Base-by-base conservation (phyloP, 1,284 basidiomycete genomes). In the Rhodotorula mucilaginosa region DNA sequence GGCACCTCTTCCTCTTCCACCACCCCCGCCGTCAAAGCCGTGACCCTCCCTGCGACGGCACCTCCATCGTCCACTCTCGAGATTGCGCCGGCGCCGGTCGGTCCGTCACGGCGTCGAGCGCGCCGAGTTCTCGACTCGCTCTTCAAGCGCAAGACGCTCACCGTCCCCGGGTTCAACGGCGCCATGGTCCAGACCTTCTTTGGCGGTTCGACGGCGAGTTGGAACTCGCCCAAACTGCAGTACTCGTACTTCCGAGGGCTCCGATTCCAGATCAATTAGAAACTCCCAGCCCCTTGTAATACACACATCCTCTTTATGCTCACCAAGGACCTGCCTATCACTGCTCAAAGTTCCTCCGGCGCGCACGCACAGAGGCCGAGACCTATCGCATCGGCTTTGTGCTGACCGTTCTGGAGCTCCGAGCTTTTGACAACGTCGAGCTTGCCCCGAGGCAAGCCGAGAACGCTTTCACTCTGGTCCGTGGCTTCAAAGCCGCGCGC, bases 151-250 rank as follows among this genome's bases (percentile, higher is more conserved):
- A 69, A 71, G 23, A 64, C 64, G 51, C 57, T 65, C 46, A 58
- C 66, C 18, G 61, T 68, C 16, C 54, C 71, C 5, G 70, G 68
- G 2, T 77, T 77, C 67, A 26, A 70, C 19, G 76, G 76, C 21
- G 72, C 75, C 6, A 77, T 76, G 76, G 70, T 67, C 54, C 71
- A 77, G 65, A 77, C 76, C 6, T 77, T 77, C 71, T 77, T 77
- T 44, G 74, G 75, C 34, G 74, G 74, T 0, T 70, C 66, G 10
- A 44, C 51, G 16, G 39, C 13, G 63, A 26, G 52, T n/a, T 64
- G 69, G 72, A 71, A 76, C 51, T 64, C 71, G 44, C 71, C 75
- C 16, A 57, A 52, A 10, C 63, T 70, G 31, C 74, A 75, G 58
- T 65, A 73, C 63, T 61, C 74, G 16, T 77, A 72, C 66, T 77